These are phyloP conservation scores for Amylocystis lapponica DNA, from an alignment of 768 basidiomycete genomes.

Conservation along the genomic window DNA sequence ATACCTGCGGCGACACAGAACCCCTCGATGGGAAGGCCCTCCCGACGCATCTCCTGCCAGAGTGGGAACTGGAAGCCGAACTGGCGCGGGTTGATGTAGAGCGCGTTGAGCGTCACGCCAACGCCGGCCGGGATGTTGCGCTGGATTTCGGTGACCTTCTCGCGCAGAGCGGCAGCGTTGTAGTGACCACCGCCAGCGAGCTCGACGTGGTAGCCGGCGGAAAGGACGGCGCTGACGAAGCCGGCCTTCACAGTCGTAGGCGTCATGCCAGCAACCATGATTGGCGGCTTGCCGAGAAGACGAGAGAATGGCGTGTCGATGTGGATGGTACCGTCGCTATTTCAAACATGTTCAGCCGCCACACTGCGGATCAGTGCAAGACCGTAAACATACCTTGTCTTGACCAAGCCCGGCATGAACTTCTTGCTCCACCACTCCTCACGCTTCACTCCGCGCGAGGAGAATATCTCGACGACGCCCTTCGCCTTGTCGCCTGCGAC, in stretches of 20 bases:
- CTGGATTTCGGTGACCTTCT: slow-evolving; percentile 92
- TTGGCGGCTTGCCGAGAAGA: slow-evolving; percentile 90
- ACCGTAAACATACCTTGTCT: slow-evolving; percentile 62
- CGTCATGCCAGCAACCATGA: slow-evolving; percentile 99
- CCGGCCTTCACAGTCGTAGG: slow-evolving; percentile 94
- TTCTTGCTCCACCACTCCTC: slow-evolving; percentile 93
- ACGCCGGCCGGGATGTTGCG: slow-evolving; percentile 78
- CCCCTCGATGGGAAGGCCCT: slow-evolving; percentile 95
- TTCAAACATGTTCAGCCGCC: too few species aligned
- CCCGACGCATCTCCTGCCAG: slow-evolving; percentile 96
- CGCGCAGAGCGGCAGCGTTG: slow-evolving; percentile 80
- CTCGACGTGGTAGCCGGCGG: slow-evolving; percentile 94
- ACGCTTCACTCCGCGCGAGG: slow-evolving; percentile 53
- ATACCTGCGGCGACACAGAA: slow-evolving; percentile 99
- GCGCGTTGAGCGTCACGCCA: slow-evolving; percentile 88
- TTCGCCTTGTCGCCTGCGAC: slow-evolving; percentile 88
- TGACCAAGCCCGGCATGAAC: slow-evolving; percentile 79
- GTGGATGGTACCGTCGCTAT: slow-evolving; percentile 87
- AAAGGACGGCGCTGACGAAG: slow-evolving; percentile 88
- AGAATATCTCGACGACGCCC: slow-evolving; percentile 83
- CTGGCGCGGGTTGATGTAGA: slow-evolving; percentile 98
- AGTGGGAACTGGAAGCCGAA: slow-evolving; percentile 96
- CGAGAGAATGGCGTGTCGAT: slow-evolving; percentile 97
- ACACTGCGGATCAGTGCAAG: not conserved
- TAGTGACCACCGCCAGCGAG: slow-evolving; percentile 98